Conservation (phyloP, 2,329 filamentous ascomycete genomes). For the Ophiostoma quercus region DNA sequence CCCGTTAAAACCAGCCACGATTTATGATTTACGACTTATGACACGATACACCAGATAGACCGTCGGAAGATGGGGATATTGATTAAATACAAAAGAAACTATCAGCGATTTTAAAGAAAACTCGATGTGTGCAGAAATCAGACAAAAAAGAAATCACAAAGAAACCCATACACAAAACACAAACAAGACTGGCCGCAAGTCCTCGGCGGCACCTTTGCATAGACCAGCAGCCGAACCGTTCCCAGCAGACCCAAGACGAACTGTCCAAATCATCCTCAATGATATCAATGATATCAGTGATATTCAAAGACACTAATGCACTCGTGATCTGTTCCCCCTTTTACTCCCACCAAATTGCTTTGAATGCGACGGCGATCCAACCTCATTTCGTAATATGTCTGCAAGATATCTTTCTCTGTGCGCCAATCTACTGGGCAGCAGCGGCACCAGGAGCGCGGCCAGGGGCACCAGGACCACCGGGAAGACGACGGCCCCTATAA, state of each 20-base stretch:
- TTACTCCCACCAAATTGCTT: neutral
- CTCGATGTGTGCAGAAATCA: conserved; percentile 2
- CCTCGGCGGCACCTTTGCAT: neutral
- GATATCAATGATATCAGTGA: neutral
- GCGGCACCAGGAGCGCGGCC: conserved; percentile 19
- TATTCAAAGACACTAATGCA: neutral
- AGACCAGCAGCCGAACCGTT: neutral
- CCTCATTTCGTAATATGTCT: neutral
- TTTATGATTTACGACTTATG: conserved; percentile 1
- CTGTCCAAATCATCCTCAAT: neutral
- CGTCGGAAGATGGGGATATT: neutral
- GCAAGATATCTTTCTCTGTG: neutral
- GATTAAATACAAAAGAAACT: conserved; percentile 7
- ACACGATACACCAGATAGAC: neutral
- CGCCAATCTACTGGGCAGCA: conserved; percentile 20
- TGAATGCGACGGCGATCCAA: neutral
- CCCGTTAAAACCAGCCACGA: neutral
- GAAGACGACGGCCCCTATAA: conserved; percentile 37
- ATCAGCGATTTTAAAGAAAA: conserved; percentile 9
- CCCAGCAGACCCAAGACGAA: neutral
- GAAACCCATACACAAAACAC: neutral
- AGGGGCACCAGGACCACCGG: conserved; percentile 25
- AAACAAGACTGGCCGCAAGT: neutral
- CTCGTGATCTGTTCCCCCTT: neutral
- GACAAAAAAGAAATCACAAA: neutral